Evolutionary conservation across 129 eudicot species (phyloP).

Genomic region (Arctium minus): DNA sequence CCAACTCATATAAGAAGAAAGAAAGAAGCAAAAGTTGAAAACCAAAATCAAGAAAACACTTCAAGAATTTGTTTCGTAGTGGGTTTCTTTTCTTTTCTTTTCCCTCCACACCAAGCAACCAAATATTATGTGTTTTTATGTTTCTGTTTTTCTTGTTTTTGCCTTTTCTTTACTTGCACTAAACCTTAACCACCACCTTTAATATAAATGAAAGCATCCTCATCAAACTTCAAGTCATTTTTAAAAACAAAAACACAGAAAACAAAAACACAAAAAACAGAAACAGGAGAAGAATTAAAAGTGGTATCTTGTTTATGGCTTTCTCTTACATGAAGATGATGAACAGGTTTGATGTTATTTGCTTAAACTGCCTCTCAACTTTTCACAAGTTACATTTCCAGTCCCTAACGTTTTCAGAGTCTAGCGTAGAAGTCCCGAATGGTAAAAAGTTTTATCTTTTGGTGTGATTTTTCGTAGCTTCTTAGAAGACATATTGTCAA

Average conservation of each 20-base stretch:
- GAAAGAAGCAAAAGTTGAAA: background rate
- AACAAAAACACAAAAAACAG: background rate
- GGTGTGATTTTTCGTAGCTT: too few species aligned
- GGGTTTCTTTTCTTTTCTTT: constrained; percentile 14
- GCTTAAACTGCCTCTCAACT: background rate
- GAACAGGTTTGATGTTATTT: constrained; percentile 27
- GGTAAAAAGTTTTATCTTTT: background rate
- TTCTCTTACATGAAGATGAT: constrained; percentile 30
- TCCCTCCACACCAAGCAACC: constrained; percentile 15
- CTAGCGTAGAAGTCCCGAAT: background rate
- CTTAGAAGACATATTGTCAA: too few species aligned
- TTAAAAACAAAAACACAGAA: background rate
- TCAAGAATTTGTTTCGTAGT: constrained; percentile 5
- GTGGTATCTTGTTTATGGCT: constrained; percentile 17
- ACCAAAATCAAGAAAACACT: background rate
- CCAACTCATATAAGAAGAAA: background rate
- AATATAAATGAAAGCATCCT: background rate
- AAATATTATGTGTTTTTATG: background rate
- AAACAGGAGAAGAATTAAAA: background rate
- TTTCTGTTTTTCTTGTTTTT: background rate
- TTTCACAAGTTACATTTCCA: background rate
- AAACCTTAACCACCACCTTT: constrained; percentile 8
- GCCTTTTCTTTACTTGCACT: constrained; percentile 15
- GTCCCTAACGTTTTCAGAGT: background rate
- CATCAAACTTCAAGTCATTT: constrained; percentile 8